phyloP scores from a whole-genome alignment of 2,329 filamentous ascomycete genomes.

The Botryotinia narcissicola region DNA sequence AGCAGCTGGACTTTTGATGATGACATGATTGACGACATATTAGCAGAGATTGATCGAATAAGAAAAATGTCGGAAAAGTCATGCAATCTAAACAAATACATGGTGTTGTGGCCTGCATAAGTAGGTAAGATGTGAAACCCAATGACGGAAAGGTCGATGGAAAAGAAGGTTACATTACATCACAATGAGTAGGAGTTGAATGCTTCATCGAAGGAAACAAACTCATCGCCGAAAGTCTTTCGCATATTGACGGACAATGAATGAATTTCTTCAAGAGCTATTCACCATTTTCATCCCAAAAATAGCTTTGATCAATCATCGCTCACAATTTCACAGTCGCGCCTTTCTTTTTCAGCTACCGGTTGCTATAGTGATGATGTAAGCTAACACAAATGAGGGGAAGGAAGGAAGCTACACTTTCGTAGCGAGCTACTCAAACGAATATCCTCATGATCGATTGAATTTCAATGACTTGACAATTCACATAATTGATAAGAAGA shows the following conservation, averaged over 20 bases:
- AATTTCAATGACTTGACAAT: neutral
- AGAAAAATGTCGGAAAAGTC: neutral
- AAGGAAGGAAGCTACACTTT: constrained; percentile 8
- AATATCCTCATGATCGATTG: constrained; percentile 5
- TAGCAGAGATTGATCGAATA: neutral
- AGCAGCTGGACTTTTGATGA: neutral
- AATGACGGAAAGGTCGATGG: neutral
- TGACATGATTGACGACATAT: constrained; percentile 8
- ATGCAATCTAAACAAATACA: neutral
- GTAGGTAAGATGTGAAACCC: neutral
- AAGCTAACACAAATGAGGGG: constrained; percentile 7
- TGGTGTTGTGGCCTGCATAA: neutral
- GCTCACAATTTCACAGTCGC: neutral
- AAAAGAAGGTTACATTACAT: constrained; percentile 2
- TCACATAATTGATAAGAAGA: constrained; percentile 10
- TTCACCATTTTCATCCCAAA: neutral
- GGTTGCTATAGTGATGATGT: constrained; percentile 14
- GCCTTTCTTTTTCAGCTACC: constrained; percentile 11
- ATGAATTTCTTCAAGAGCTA: neutral
- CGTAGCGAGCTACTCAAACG: constrained; percentile 1
- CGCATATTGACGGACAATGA: neutral
- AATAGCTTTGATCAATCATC: neutral
- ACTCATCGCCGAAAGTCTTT: neutral
- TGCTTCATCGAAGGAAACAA: neutral
- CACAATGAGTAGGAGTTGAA: neutral